Conservation (phyloP, 1,284 basidiomycete genomes). For the Ganoderma boninense region DNA sequence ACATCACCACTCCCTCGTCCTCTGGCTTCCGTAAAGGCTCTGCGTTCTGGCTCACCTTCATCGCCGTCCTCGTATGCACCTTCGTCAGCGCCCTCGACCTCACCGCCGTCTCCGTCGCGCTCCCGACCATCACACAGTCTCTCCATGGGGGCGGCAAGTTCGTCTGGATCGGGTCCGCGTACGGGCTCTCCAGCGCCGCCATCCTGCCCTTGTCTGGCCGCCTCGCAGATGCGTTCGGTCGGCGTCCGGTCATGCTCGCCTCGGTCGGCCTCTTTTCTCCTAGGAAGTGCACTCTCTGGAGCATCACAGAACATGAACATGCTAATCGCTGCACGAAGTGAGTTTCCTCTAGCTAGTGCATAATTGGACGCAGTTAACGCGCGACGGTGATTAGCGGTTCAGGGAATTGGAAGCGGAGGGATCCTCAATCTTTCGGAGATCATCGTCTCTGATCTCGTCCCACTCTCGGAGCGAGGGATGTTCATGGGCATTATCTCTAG, state of each 20-base stretch:
- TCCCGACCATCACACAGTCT: conserved; percentile 23
- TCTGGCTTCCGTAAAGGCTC: conserved; percentile 20
- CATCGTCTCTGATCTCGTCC: conserved; percentile 49
- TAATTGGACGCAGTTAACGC: neutral
- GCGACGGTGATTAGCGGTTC: conserved; percentile 40
- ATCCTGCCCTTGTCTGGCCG: conserved; percentile 42
- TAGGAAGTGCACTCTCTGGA: conserved; percentile 46
- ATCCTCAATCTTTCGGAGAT: conserved; percentile 51
- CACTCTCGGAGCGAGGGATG: conserved; percentile 18
- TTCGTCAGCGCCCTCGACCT: conserved; percentile 41
- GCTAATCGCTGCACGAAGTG: conserved; percentile 36
- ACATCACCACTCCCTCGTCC: neutral
- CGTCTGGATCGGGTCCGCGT: conserved; percentile 10
- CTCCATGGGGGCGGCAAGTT: conserved; percentile 14
- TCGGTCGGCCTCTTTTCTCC: conserved; percentile 44
- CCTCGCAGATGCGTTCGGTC: conserved; percentile 45
- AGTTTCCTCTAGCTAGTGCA: neutral
- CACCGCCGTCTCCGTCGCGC: conserved; percentile 20
- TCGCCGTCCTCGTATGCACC: conserved; percentile 30
- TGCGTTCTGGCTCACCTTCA: conserved; percentile 33
- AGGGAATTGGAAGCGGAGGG: conserved; percentile 55
- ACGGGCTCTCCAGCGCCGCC: conserved; percentile 39
- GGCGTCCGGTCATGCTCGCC: conserved; percentile 41
- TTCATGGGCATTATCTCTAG: conserved; percentile 16
- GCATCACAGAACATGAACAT: conserved; percentile 44